phyloP scores from a whole-genome alignment of 768 basidiomycete species.

The Suillus weaverae region DNA sequence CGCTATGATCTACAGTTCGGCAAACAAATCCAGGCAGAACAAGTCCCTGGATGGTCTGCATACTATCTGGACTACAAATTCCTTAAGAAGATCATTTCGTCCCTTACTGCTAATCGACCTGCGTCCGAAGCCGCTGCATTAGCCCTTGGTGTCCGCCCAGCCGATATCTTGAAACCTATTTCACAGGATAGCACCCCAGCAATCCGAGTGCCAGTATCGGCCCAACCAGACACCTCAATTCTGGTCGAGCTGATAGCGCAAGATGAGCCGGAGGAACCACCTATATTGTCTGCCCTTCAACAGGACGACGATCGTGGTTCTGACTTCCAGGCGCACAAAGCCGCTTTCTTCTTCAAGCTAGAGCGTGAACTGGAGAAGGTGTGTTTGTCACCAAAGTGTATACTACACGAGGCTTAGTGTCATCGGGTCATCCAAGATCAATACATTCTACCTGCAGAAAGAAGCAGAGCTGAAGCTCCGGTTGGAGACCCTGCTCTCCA shows the following conservation, averaged over 20 bases:
- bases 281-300: slow-evolving; percentile 59
- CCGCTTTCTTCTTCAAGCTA: slow-evolving; percentile 98
- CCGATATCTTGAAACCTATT: slow-evolving; percentile 42
- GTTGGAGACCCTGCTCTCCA: slow-evolving; percentile 90
- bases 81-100: slow-evolving; percentile 97
- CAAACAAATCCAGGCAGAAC: slow-evolving; percentile 94
- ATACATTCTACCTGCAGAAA: slow-evolving; percentile 95
- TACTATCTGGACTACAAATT: slow-evolving; percentile 99
- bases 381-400: slow-evolving; percentile 18
- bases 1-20: slow-evolving; percentile 69
- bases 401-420: slow-evolving; percentile 9
- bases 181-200: slow-evolving; percentile 30
- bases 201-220: slow-evolving; percentile 27
- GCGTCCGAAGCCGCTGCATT: slow-evolving; percentile 88
- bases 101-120: slow-evolving; percentile 84
- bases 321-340: slow-evolving; percentile 92
- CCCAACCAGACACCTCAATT: slow-evolving; percentile 21
- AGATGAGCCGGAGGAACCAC: slow-evolving; percentile 50
- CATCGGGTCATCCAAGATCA: slow-evolving; percentile 63
- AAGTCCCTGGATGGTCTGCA: slow-evolving; percentile 94
- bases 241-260: slow-evolving; percentile 18
- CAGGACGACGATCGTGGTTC: slow-evolving; percentile 75
- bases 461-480: slow-evolving; percentile 92
- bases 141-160: slow-evolving; percentile 77
- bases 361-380: slow-evolving; percentile 98